These are phyloP conservation scores for Curvularia sp. DNA, from an alignment of 2,329 filamentous ascomycete genomes.

Conservation along the genomic window DNA sequence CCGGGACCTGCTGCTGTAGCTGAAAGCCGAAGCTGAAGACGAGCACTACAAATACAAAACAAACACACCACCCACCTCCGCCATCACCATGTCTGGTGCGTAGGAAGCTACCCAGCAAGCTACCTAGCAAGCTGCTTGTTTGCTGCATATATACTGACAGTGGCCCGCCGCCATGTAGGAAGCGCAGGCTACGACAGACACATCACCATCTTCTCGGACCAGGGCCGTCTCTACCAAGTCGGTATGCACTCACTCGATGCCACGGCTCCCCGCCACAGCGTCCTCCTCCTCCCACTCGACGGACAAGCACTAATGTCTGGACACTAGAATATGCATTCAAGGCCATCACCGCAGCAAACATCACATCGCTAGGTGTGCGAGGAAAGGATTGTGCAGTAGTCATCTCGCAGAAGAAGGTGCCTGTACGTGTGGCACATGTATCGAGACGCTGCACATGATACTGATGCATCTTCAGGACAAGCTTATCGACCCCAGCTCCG, in stretches of 20 bases:
- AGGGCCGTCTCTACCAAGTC: conserved; percentile 98
- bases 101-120: conserved; percentile 27
- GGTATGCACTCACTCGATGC: conserved; percentile 66
- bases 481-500: conserved; percentile 95
- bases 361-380: conserved; percentile 94
- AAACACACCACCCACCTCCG: conserved; percentile 43
- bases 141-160: conserved; percentile 39
- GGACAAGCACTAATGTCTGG: conserved; percentile 26
- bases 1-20: conserved; percentile 29
- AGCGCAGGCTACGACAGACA: conserved; percentile 87
- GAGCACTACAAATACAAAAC: conserved; percentile 19
- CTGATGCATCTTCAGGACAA: conserved; percentile 74
- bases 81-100: conserved; percentile 54
- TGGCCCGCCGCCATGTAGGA: conserved; percentile 37
- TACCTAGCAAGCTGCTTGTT: conserved; percentile 17
- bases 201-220: conserved; percentile 99
- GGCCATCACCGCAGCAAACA: conserved; percentile 98
- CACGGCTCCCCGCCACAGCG: conserved; percentile 5
- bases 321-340: conserved; percentile 98
- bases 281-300: neutral
- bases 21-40: conserved; percentile 42
- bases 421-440: conserved; percentile 67
- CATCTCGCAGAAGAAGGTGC: conserved; percentile 98
- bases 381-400: conserved; percentile 98
- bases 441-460: conserved; percentile 7